Conservation (phyloP, 2,329 filamentous ascomycete species). For the Cercospora citrullina region DNA sequence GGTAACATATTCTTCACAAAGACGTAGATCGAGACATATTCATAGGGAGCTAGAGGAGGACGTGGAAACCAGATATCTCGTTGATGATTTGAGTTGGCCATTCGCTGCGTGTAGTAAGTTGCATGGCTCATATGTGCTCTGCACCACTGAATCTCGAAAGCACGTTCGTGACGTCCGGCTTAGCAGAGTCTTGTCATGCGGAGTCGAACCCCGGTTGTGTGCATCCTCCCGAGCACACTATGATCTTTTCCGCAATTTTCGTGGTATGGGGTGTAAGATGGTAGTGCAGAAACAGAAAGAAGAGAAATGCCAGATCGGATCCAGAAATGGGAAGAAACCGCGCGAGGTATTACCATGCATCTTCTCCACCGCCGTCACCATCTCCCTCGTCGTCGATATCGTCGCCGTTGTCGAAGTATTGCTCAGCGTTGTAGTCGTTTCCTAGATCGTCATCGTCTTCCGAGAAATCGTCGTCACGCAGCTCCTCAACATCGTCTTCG, state of each 20-base stretch:
- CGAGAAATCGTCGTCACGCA: constrained; percentile 50
- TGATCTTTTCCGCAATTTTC: not conserved
- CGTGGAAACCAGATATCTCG: not conserved
- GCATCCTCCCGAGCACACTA: not conserved
- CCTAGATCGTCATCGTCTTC: constrained; percentile 59
- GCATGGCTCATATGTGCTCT: not conserved
- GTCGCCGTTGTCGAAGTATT: constrained; percentile 50
- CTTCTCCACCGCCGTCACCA: constrained; percentile 27
- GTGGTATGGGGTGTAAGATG: not conserved
- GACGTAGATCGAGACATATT: not conserved
- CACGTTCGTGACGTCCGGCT: not conserved
- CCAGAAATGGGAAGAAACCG: not conserved
- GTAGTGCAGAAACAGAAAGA: constrained; percentile 8
- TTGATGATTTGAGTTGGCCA: not conserved
- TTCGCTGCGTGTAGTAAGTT: not conserved
- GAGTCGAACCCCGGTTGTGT: not conserved
- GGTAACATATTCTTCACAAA: not conserved
- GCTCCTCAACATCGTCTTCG: constrained; percentile 25
- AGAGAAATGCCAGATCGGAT: constrained; percentile 9
- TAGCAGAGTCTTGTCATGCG: not conserved
- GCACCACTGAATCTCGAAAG: not conserved
- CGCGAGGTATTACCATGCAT: constrained; percentile 27
- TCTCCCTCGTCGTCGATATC: constrained; percentile 44
- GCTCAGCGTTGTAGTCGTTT: constrained; percentile 56
- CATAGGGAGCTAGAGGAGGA: not conserved